Conservation (phyloP, 495 filamentous ascomycete species). For the Talaromyces ruber region DNA sequence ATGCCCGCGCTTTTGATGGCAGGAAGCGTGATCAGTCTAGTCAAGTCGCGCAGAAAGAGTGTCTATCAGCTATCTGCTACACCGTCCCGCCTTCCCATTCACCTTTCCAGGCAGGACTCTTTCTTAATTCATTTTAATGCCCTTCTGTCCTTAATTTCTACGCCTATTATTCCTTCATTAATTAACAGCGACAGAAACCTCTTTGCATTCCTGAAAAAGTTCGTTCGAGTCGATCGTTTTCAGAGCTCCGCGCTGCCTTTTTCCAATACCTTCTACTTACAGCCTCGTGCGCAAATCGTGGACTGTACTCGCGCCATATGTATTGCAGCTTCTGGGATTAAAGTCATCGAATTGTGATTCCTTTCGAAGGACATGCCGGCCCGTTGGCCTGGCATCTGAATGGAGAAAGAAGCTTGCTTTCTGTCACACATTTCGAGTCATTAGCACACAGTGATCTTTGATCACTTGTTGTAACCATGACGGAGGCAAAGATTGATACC, state of each 20-base stretch:
- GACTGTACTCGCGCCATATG: conserved; percentile 39
- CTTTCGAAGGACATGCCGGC: conserved; percentile 25
- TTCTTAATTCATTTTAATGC: conserved; percentile 54
- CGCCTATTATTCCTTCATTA: conserved; percentile 13
- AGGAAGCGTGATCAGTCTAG: not conserved
- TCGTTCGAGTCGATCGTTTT: conserved; percentile 38
- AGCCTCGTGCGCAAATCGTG: too few relatives aligned
- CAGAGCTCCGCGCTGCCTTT: conserved; percentile 24
- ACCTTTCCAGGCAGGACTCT: conserved; percentile 34
- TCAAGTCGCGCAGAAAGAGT: conserved; percentile 40
- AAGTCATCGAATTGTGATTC: conserved; percentile 22
- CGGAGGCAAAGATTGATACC: conserved; percentile 48
- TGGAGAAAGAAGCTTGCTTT: not conserved
- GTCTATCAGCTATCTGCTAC: conserved; percentile 21
- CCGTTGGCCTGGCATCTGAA: conserved; percentile 30
- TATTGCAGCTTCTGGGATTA: conserved; percentile 14
- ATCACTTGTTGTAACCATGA: conserved; percentile 19
- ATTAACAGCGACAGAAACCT: not conserved
- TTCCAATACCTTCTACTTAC: too few relatives aligned
- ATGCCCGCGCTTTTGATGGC: conserved; percentile 29
- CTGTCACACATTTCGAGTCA: not conserved
- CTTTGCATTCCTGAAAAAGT: conserved; percentile 12
- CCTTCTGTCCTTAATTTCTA: conserved; percentile 14
- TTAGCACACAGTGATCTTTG: not conserved
- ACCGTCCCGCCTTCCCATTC: conserved; percentile 25